These are phyloP conservation scores for Aspergillus costaricaensis DNA, from an alignment of 2,329 filamentous ascomycete species.

Conservation along the genomic window DNA sequence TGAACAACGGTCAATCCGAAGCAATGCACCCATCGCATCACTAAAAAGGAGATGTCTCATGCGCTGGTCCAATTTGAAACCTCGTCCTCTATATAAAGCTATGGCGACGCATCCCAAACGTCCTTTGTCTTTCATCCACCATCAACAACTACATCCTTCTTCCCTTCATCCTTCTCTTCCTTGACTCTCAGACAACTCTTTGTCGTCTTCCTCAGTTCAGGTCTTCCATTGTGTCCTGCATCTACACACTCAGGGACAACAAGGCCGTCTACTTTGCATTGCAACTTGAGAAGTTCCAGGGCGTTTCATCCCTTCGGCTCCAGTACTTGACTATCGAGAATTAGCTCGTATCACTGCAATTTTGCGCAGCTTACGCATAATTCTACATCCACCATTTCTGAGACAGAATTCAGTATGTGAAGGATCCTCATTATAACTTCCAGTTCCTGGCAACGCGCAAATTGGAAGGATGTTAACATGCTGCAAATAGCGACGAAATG, in stretches of 20 bases:
- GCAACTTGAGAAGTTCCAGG: neutral
- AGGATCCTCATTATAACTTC: neutral
- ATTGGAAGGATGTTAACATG: constrained; percentile 9
- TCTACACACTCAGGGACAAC: neutral
- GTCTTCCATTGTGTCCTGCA: neutral
- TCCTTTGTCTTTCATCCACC: constrained; percentile 11
- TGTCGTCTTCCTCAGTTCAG: neutral
- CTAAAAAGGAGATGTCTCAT: constrained; percentile 13
- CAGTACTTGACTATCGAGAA: neutral
- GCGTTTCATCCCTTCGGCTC: neutral
- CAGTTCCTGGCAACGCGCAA: neutral
- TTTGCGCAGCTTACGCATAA: neutral
- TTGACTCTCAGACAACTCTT: neutral
- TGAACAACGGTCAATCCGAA: constrained; percentile 13
- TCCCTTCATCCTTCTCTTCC: neutral
- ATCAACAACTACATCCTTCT: constrained; percentile 6
- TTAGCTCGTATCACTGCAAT: neutral
- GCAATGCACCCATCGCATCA: constrained; percentile 18
- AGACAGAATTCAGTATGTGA: neutral
- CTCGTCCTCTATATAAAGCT: constrained; percentile 26
- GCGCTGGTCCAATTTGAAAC: constrained; percentile 17
- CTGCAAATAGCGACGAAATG: constrained; percentile 27
- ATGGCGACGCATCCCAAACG: constrained; percentile 18
- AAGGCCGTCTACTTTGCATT: neutral
- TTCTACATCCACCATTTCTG: no score